Evolutionary conservation across 1,284 basidiomycete genomes (phyloP).

Genomic region (Leccinum huronense): DNA sequence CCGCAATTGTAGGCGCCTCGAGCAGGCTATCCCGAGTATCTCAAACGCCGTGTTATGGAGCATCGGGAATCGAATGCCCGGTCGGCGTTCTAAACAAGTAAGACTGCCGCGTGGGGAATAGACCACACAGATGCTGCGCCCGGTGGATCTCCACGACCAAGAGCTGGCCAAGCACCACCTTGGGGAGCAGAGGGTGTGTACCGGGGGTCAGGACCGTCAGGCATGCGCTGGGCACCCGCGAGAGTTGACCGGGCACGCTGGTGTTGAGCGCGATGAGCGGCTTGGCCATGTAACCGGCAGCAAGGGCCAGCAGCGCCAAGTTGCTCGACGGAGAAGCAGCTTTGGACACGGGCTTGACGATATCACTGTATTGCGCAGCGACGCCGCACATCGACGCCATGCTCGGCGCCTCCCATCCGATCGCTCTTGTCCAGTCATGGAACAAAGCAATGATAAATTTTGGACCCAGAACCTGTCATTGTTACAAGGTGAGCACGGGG

Average conservation of each 20-base stretch:
- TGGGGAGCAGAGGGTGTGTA: slow-evolving; percentile 83
- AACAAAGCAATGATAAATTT: slow-evolving; percentile 77
- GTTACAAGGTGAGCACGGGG: neutral
- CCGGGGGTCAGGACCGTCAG: slow-evolving; percentile 69
- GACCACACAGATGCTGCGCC: slow-evolving; percentile 79
- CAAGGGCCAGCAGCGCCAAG: slow-evolving; percentile 76
- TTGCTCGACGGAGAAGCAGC: slow-evolving; percentile 80
- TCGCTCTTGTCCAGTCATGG: slow-evolving; percentile 88
- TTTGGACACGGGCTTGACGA: slow-evolving; percentile 90
- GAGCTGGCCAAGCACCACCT: slow-evolving; percentile 92
- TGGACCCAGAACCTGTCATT: too few relatives aligned
- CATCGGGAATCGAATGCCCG: slow-evolving; percentile 83
- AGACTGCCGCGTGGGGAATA: slow-evolving; percentile 70
- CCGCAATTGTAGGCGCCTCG: slow-evolving; percentile 62
- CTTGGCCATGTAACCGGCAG: slow-evolving; percentile 52
- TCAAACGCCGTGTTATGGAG: slow-evolving; percentile 91
- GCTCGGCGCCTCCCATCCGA: slow-evolving; percentile 76
- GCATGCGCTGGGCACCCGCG: slow-evolving; percentile 82
- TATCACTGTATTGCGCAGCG: slow-evolving; percentile 74
- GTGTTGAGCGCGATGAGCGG: slow-evolving; percentile 96
- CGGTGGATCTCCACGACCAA: slow-evolving; percentile 84
- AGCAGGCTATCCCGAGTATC: slow-evolving; percentile 74
- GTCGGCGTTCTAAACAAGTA: slow-evolving; percentile 92
- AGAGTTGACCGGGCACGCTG: slow-evolving; percentile 86
- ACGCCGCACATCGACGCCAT: slow-evolving; percentile 70